Percentiles rank a stretch among this genome's conserved stretches.
Conservation (phyloP, 441 rosid species). For the Aleurites moluccanus region DNA sequence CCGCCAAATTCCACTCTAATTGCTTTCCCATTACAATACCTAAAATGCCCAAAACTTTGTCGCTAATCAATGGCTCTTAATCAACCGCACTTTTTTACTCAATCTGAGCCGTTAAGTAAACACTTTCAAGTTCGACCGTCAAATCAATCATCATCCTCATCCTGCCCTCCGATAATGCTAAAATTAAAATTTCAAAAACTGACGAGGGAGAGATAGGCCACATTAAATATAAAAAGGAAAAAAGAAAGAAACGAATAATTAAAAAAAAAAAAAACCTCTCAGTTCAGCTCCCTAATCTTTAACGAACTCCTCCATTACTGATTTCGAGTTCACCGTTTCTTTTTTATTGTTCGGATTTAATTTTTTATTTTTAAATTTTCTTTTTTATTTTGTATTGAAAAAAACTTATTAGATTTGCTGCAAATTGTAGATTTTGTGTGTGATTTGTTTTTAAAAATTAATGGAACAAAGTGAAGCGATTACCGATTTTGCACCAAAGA, state of each 20-base stretch:
- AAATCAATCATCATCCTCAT: constrained; percentile 25
- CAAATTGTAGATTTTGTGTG: not conserved
- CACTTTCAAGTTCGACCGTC: constrained; percentile 46
- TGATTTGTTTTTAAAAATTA: not conserved
- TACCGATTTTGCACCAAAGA: constrained; percentile 60
- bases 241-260: not conserved
- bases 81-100: not conserved
- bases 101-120: constrained; percentile 38
- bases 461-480: constrained; percentile 31
- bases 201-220: constrained; percentile 29
- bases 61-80: constrained; percentile 29
- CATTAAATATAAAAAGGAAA: not conserved
- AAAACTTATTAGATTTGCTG: not conserved
- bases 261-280: constrained; percentile 3
- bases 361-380: not conserved
- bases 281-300: not conserved
- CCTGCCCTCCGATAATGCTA: constrained; percentile 15
- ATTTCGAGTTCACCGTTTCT: not conserved
- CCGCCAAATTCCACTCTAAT: constrained; percentile 51
- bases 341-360: not conserved
- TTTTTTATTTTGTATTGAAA: too few relatives aligned
- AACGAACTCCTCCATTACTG: not conserved
- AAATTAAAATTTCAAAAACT: constrained; percentile 38
- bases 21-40: not conserved
- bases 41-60: not conserved